A percentile compares a stretch with the other conserved stretches of the same genome.
Conservation (phyloP, 1,139 yeast genomes). For the Groenewaldozyma auringiensis region DNA sequence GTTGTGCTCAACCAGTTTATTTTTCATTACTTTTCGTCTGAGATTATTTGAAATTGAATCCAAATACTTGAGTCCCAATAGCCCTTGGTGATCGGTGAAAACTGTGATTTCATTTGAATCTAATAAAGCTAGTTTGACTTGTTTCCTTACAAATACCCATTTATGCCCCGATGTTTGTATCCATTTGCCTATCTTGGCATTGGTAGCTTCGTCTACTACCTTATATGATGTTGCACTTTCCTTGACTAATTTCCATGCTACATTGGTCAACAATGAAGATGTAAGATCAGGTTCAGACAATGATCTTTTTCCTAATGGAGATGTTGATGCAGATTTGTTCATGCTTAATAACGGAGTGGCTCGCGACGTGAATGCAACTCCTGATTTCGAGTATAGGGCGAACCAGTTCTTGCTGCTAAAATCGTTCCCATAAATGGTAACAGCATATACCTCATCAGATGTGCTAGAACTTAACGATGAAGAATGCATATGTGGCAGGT, state of each 20-base stretch:
- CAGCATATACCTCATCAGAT: neutral
- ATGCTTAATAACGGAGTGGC: neutral
- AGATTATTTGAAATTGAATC: conserved; percentile 10
- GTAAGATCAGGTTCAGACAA: neutral
- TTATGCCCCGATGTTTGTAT: conserved; percentile 4
- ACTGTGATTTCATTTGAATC: conserved; percentile 1
- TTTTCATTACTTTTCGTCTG: neutral
- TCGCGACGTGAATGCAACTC: neutral
- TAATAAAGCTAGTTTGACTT: conserved; percentile 8
- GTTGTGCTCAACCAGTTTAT: neutral
- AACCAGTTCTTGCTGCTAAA: neutral
- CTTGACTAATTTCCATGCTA: conserved; percentile 13
- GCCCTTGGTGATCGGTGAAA: neutral
- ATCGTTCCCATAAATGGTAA: neutral
- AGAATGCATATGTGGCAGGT: neutral
- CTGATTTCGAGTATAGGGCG: neutral
- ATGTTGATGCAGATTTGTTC: neutral
- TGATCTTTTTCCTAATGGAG: neutral
- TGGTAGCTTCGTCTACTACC: conserved; percentile 14
- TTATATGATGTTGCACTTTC: conserved; percentile 1
- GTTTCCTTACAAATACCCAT: conserved; percentile 12
- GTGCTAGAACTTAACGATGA: too few relatives aligned
- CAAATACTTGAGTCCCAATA: conserved; percentile 2
- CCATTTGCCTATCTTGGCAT: conserved; percentile 13
- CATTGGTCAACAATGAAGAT: conserved; percentile 5